Conservation (phyloP, 768 basidiomycete genomes). For the Antrodiella citrinella region DNA sequence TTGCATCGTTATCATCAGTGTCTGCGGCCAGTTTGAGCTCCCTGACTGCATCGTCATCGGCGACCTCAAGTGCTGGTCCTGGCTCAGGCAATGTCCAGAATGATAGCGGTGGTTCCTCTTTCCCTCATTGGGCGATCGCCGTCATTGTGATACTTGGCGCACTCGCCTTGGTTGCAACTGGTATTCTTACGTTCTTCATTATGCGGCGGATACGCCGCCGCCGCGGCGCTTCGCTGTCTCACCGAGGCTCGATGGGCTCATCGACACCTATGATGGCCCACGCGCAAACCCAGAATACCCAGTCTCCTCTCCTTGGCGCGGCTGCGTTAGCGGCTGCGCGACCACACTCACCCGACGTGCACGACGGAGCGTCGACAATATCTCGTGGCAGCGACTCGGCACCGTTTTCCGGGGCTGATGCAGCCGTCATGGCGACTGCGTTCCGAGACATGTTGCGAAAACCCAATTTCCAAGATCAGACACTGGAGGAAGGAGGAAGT, state of each 20-base stretch:
- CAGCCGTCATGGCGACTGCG: slow-evolving; percentile 89
- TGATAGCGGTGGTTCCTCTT: slow-evolving; percentile 30
- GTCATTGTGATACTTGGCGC: slow-evolving; percentile 83
- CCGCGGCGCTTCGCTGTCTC: slow-evolving; percentile 34
- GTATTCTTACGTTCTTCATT: slow-evolving; percentile 65
- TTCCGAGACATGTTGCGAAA: slow-evolving; percentile 84
- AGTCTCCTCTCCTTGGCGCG: slow-evolving; percentile 40
- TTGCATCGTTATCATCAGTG: too few species aligned
- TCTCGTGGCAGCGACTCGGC: slow-evolving; percentile 57
- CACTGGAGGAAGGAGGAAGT: slow-evolving; percentile 64
- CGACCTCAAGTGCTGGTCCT: slow-evolving; percentile 8
- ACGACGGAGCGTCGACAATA: slow-evolving; percentile 67
- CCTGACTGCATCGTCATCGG: slow-evolving; percentile 18
- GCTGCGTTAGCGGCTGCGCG: slow-evolving; percentile 25
- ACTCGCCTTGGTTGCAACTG: slow-evolving; percentile 66
- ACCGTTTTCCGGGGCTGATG: slow-evolving; percentile 77
- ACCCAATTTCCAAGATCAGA: slow-evolving; percentile 71
- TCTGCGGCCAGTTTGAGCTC: slow-evolving; percentile 32
- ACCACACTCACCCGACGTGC: slow-evolving; percentile 28
- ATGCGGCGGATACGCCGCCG: slow-evolving; percentile 58
- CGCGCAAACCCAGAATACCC: slow-evolving; percentile 34
- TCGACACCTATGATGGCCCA: slow-evolving; percentile 79
- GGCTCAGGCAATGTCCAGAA: slow-evolving; percentile 35
- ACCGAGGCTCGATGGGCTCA: slow-evolving; percentile 72
- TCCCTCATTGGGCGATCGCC: slow-evolving; percentile 89